These are phyloP conservation scores for Pistacia vera DNA, from an alignment of 345 rosid species.

Conservation along the genomic window DNA sequence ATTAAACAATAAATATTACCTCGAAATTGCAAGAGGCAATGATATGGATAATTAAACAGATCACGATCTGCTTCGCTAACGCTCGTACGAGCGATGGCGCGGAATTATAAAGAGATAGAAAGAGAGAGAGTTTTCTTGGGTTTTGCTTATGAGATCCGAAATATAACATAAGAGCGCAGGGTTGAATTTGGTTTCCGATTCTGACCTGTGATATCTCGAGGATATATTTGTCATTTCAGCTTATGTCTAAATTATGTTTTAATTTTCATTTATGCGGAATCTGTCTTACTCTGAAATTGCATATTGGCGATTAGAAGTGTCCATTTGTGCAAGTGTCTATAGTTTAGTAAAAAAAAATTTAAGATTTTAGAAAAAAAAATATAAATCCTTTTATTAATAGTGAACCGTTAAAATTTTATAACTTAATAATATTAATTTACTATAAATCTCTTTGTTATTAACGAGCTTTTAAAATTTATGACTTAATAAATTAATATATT, in stretches of 20 bases:
- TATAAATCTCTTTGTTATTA: no score
- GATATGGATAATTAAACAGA: background rate
- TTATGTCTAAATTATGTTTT: no score
- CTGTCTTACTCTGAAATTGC: no score
- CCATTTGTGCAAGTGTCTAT: background rate
- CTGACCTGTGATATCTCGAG: background rate
- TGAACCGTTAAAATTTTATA: no score
- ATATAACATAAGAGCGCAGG: background rate
- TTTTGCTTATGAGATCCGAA: conserved; percentile 25
- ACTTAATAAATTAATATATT: no score
- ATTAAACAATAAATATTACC: background rate
- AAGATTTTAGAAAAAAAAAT: no score
- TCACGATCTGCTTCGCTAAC: conserved; percentile 19
- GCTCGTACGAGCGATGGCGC: conserved; percentile 12
- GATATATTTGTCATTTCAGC: background rate
- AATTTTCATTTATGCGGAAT: background rate
- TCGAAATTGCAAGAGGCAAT: background rate
- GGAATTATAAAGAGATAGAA: background rate
- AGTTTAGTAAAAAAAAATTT: no score
- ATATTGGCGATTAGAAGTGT: background rate
- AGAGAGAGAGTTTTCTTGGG: conserved; percentile 1
- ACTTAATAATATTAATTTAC: no score
- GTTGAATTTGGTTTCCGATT: background rate
- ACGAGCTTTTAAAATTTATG: no score
- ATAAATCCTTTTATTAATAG: no score